These are phyloP conservation scores for Penicillium glabrum DNA, from an alignment of 2,329 filamentous ascomycete genomes.

Conservation along the genomic window DNA sequence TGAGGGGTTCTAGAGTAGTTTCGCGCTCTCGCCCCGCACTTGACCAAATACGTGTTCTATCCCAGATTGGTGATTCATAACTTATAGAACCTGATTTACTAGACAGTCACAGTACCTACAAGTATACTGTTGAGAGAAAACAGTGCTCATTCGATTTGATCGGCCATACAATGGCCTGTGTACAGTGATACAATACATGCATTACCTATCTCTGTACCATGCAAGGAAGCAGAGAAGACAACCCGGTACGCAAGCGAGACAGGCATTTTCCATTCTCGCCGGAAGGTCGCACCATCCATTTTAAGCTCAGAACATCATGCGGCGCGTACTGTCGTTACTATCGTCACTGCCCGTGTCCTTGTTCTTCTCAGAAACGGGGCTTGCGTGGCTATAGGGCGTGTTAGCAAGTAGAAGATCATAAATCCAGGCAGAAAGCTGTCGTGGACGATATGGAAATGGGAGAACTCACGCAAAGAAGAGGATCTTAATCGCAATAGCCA, in stretches of 20 bases:
- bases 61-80: neutral
- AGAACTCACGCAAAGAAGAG: constrained; percentile 78
- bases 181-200: constrained; percentile 17
- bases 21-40: neutral
- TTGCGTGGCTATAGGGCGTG: constrained; percentile 55
- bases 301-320: constrained; percentile 27
- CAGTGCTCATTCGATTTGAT: constrained; percentile 7
- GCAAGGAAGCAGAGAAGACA: neutral
- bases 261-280: neutral
- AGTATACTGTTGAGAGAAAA: neutral
- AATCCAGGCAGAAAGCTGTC: neutral
- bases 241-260: neutral
- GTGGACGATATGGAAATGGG: neutral
- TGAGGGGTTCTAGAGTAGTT: neutral
- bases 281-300: neutral
- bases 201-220: neutral
- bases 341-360: constrained; percentile 34
- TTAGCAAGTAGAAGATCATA: constrained; percentile 11
- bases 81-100: no score
- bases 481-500: constrained; percentile 92
- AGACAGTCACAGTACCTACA: neutral
- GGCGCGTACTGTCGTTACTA: constrained; percentile 32
- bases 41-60: neutral
- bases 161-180: constrained; percentile 6
- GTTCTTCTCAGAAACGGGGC: constrained; percentile 54